Percentiles rank a stretch among this genome's conserved stretches.
These are phyloP conservation scores for Salix arbutifolia DNA, from an alignment of 345 rosid genomes.

Conservation along the genomic window DNA sequence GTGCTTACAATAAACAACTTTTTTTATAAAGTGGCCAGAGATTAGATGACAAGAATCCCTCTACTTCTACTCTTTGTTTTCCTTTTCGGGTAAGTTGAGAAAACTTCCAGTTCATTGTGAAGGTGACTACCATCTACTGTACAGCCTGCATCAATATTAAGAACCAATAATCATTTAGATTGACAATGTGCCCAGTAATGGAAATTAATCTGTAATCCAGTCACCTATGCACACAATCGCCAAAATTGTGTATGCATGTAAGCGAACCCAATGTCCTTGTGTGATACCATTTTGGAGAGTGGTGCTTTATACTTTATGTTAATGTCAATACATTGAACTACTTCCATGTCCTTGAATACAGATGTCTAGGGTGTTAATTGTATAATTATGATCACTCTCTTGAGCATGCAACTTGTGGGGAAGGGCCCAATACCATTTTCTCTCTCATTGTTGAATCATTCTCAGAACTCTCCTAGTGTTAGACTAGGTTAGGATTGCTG, in stretches of 20 bases:
- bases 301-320: not conserved
- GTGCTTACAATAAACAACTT: not conserved
- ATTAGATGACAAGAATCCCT: not conserved
- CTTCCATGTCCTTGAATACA: not conserved
- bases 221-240: not conserved
- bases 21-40: not conserved
- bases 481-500: not conserved
- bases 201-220: not conserved
- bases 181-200: not conserved
- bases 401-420: not conserved
- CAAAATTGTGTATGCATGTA: not conserved
- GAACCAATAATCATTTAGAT: not conserved
- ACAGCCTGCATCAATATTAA: not conserved
- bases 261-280: not conserved
- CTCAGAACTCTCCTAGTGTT: not conserved
- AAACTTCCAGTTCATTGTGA: not conserved
- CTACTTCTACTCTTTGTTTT: not conserved
- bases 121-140: not conserved
- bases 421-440: not conserved
- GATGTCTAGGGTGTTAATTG: not conserved
- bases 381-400: not conserved
- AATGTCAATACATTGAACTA: not conserved
- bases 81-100: not conserved
- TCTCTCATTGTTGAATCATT: not conserved
- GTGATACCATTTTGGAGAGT: not conserved